phyloP scores from a whole-genome alignment of 176 grass and related monocot species.

The Carex myosuroides region DNA sequence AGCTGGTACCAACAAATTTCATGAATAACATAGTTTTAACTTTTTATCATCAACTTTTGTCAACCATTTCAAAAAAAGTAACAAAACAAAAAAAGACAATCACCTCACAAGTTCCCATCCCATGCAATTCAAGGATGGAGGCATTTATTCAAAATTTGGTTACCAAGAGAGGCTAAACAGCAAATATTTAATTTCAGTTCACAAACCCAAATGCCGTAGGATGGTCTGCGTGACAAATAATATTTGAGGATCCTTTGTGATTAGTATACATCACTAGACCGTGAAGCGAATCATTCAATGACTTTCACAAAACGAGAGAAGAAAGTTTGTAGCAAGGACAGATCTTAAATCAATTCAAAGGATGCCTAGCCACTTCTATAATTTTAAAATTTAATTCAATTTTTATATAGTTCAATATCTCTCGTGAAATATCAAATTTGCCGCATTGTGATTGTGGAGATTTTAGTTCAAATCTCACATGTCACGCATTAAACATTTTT shows the following conservation, averaged over 20 bases:
- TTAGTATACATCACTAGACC: background rate
- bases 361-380: too few relatives aligned
- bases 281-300: background rate
- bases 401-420: too few relatives aligned
- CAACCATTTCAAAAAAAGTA: background rate
- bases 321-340: background rate
- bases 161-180: background rate
- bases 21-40: background rate
- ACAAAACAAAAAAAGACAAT: background rate
- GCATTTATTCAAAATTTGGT: background rate
- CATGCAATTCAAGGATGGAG: background rate
- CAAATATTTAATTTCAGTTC: background rate
- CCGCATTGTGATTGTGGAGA: too few relatives aligned
- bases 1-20: too few relatives aligned
- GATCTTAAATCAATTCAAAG: too few relatives aligned
- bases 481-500: too few relatives aligned
- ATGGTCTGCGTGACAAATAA: conserved; percentile 11
- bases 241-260: background rate
- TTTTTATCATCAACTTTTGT: background rate
- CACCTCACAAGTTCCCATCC: background rate
- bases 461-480: too few relatives aligned
- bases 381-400: too few relatives aligned
- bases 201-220: conserved; percentile 27
- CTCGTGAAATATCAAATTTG: too few relatives aligned
- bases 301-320: background rate